These are phyloP conservation scores for Lycium barbarum DNA, from an alignment of 257 asterid species.

Conservation along the genomic window DNA sequence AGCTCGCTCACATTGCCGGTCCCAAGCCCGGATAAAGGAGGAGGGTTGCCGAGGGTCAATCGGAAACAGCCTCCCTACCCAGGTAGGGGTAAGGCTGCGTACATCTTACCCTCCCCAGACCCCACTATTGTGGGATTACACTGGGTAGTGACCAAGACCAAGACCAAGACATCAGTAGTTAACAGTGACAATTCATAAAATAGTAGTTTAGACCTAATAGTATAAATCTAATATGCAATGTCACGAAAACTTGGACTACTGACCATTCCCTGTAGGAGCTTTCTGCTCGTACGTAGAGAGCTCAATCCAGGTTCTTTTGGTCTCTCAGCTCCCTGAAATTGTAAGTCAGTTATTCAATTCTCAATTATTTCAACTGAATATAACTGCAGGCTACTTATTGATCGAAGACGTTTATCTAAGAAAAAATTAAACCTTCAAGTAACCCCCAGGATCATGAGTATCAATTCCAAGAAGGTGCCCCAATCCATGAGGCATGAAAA, in stretches of 20 bases:
- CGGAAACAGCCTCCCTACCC: no score
- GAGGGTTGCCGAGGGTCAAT: no score
- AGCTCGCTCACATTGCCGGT: no score
- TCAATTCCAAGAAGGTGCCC: slow-evolving; percentile 97
- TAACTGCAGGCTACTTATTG: not conserved
- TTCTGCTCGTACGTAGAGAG: slow-evolving; percentile 85
- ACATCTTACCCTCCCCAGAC: no score
- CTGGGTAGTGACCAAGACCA: no score
- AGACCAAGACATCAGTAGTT: slow-evolving; percentile 13
- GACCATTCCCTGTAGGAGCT: slow-evolving; percentile 93
- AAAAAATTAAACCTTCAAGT: slow-evolving; percentile 64
- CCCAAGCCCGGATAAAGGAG: no score
- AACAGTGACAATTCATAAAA: not conserved
- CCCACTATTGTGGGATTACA: no score
- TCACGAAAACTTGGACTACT: slow-evolving; percentile 29
- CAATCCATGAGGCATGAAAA: slow-evolving; percentile 93
- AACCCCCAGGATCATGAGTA: slow-evolving; percentile 99
- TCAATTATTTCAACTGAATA: not conserved
- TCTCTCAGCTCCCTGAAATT: slow-evolving; percentile 85
- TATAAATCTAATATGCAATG: not conserved
- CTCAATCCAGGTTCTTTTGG: slow-evolving; percentile 81
- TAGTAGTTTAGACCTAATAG: slow-evolving; percentile 16
- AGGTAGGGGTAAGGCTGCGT: no score
- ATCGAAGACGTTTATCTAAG: not conserved
- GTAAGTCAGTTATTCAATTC: slow-evolving; percentile 27